phyloP scores from a whole-genome alignment of 192 early-diverging fungal genomes.

The Mortierella hygrophila region DNA sequence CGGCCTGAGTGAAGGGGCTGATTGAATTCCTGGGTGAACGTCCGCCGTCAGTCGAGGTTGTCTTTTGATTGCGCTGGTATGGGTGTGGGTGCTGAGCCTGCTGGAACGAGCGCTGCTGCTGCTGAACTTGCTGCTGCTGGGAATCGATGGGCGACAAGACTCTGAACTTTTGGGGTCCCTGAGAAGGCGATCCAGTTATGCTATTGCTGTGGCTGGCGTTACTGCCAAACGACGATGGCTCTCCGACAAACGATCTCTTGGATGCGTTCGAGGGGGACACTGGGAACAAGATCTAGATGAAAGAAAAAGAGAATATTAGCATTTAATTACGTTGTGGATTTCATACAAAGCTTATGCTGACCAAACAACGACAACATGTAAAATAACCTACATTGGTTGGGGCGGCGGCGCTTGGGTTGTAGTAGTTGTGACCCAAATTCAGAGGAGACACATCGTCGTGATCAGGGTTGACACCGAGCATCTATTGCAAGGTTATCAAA shows the following conservation, averaged over 20 bases:
- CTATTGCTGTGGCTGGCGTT: neutral
- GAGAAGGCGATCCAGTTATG: conserved; percentile 12
- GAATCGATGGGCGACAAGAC: conserved; percentile 31
- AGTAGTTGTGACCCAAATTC: neutral
- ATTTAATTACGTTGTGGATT: neutral
- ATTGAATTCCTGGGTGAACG: conserved; percentile 11
- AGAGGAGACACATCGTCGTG: conserved; percentile 12
- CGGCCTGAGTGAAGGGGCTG: neutral
- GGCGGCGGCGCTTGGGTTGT: neutral
- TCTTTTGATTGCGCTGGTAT: conserved; percentile 27
- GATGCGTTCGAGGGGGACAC: conserved; percentile 16
- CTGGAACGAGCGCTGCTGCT: conserved; percentile 9
- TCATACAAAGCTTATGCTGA: neutral
- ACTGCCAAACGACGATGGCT: neutral
- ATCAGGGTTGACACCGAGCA: conserved; percentile 42
- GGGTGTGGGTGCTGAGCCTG: conserved; percentile 20
- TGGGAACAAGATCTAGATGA: conserved; percentile 3
- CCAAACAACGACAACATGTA: neutral
- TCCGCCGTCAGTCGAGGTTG: conserved; percentile 28
- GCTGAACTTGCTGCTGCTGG: conserved; percentile 17
- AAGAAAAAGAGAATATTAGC: neutral
- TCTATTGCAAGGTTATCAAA: conserved; percentile 8
- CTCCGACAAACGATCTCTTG: conserved; percentile 19
- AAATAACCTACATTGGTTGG: conserved; percentile 26
- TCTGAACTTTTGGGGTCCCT: conserved; percentile 16